Evolutionary conservation across 2,329 filamentous ascomycete species (phyloP), one percentile per base, ranked within the genome.

Genomic region (Aspergillus versicolor): DNA sequence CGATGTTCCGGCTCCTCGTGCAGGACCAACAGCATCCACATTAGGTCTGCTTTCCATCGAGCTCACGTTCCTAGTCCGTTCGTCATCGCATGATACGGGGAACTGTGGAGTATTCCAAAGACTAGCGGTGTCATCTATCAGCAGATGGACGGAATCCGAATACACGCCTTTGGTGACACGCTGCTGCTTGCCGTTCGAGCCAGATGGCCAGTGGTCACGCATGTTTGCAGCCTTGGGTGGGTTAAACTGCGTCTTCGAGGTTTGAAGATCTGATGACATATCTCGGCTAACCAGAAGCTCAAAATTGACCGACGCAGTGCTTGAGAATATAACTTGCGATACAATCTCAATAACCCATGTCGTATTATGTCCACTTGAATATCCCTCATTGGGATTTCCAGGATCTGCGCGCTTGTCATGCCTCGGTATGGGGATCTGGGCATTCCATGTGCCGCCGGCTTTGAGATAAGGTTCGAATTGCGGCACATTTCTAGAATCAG

Each of bases 391-490:
- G 62, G 58, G 13, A 11, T 48, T 19, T 22, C n/a, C 15, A 13
- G 32, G 11, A 12, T 42, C 40, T 71, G 78, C 83, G 70, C 88
- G 84, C 47, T 90, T 83, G 58, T 94, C 88, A 61, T 88, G 80
- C 54, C 93, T 88, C 0, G 93, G 93, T 0, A 99, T 87, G 5
- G 85, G 81, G 62, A 99, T 82, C 68, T 87, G 85, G 57, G 91
- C 89, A 66, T 87, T 85, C 89, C 92, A 99, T 45, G 83, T 86
- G 6, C 91, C 92, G 30, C 92, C 94, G 8, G 94, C 92, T 79
- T 97, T 97, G 70, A 99, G 83, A 79, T 96, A 93, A 46, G 94
- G 93, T 76, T 99, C 94, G 69, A 94, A 99, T 67, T 96, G 90
- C 15, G 94, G 94, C 1, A 88, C 83, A 46, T 90, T 91, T 77